These are phyloP conservation scores for Mucor circinelloides DNA, from an alignment of 371 early-diverging fungal species.

Conservation along the genomic window DNA sequence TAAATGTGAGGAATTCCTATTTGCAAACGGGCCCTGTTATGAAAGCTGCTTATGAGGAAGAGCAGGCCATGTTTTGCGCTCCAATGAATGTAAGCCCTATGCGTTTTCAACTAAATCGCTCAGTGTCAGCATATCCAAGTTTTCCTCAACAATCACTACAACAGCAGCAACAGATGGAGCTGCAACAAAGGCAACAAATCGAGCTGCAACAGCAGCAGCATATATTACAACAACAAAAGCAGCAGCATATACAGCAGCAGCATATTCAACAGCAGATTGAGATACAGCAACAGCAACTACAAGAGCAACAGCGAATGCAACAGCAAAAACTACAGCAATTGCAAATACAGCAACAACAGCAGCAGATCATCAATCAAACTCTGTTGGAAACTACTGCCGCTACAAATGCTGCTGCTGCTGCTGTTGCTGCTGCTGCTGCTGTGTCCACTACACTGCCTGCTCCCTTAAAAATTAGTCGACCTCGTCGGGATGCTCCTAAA, in stretches of 20 bases:
- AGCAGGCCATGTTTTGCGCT: not conserved
- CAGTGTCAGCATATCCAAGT: conserved; percentile 16
- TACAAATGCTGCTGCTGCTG: not conserved
- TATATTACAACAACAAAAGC: conserved; percentile 6
- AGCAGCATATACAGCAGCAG: conserved; percentile 11
- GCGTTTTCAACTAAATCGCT: conserved; percentile 8
- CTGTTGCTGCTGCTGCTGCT: not conserved
- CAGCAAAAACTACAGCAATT: conserved; percentile 13
- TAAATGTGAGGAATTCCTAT: not conserved
- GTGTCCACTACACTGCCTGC: not conserved
- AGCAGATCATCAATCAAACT: conserved; percentile 15
- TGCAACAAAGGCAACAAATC: not conserved
- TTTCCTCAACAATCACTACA: conserved; percentile 5
- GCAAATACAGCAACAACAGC: conserved; percentile 18
- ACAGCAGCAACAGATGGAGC: not conserved
- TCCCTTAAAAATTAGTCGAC: not conserved
- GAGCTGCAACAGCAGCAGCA: conserved; percentile 3
- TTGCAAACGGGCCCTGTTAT: not conserved
- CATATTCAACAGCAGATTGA: conserved; percentile 18
- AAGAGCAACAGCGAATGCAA: conserved; percentile 9
- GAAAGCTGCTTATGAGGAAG: conserved; percentile 4
- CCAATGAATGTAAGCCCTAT: not conserved
- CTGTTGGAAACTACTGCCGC: not conserved
- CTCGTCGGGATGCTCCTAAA: not conserved
- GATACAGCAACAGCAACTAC: conserved; percentile 9